These are phyloP conservation scores for Daldinia caldariorum DNA, from an alignment of 495 filamentous ascomycete species.

Conservation along the genomic window DNA sequence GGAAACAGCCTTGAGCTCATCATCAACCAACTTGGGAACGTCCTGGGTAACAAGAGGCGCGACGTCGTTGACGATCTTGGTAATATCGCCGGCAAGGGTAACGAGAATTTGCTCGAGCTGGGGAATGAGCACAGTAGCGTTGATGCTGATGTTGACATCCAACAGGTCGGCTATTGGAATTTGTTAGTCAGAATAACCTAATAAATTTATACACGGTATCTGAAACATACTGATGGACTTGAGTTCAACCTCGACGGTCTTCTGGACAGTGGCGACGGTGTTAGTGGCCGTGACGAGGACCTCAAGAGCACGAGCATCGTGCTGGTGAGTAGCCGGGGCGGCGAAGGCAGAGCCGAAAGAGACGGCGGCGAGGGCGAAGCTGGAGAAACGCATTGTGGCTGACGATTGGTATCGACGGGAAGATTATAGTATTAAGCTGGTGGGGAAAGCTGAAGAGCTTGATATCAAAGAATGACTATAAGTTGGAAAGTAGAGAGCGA, in stretches of 20 bases:
- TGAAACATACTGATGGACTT: constrained; percentile 32
- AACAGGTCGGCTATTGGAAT: background rate
- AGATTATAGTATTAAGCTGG: constrained; percentile 13
- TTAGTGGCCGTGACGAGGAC: constrained; percentile 20
- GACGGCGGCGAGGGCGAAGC: constrained; percentile 42
- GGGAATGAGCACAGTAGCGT: constrained; percentile 20
- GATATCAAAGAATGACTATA: constrained; percentile 44
- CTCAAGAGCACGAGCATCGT: constrained; percentile 22
- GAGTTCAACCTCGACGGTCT: constrained; percentile 27
- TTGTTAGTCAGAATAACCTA: too few relatives aligned
- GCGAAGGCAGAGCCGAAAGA: constrained; percentile 48
- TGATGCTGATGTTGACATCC: constrained; percentile 12
- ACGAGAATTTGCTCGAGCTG: constrained; percentile 38
- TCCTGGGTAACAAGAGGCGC: constrained; percentile 21
- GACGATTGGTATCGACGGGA: constrained; percentile 16
- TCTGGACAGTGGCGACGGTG: constrained; percentile 27
- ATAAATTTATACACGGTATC: too few relatives aligned
- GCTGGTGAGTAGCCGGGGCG: constrained; percentile 27
- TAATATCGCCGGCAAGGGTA: constrained; percentile 27
- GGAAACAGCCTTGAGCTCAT: constrained; percentile 35
- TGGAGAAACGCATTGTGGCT: constrained; percentile 47
- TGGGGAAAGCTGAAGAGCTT: constrained; percentile 31
- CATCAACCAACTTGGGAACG: constrained; percentile 17
- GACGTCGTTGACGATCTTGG: constrained; percentile 31
- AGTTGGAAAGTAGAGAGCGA: constrained; percentile 44